A percentile compares a stretch with the other conserved stretches of the same genome.
Conservation (phyloP, 139 green algal species). For the Auxenochlorella pyrenoidosa region DNA sequence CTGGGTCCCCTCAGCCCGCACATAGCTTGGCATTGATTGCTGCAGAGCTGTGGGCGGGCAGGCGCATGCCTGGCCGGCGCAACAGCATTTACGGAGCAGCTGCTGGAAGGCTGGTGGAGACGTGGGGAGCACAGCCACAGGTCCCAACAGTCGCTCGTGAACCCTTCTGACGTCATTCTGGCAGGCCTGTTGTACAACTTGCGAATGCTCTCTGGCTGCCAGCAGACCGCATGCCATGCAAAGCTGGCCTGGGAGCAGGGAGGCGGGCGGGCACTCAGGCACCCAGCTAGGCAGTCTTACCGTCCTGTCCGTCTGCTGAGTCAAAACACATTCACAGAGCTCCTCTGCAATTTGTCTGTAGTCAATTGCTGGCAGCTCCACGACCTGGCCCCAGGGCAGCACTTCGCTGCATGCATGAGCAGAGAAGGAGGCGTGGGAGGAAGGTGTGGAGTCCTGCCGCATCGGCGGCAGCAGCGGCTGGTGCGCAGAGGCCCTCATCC, state of each 20-base stretch:
- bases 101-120: too few relatives aligned
- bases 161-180: too few relatives aligned
- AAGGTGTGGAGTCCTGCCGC: neutral
- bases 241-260: neutral
- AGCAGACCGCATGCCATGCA: too few relatives aligned
- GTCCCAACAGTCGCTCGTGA: too few relatives aligned
- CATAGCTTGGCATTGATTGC: neutral
- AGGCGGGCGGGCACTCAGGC: neutral
- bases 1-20: neutral
- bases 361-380: neutral
- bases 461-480: neutral
- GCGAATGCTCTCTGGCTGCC: too few relatives aligned
- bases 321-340: slow-evolving; percentile 27
- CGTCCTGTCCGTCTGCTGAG: neutral
- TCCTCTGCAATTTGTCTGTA: neutral
- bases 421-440: neutral
- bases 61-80: too few relatives aligned
- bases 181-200: too few relatives aligned
- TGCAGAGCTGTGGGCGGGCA: neutral
- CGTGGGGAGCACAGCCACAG: too few relatives aligned
- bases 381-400: slow-evolving; percentile 27
- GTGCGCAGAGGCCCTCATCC: neutral
- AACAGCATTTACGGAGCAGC: too few relatives aligned
- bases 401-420: neutral
- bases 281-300: neutral